Evolutionary conservation across 129 eudicot species (phyloP), one percentile per base, ranked within the genome.

Genomic region (Flaveria bidentis): DNA sequence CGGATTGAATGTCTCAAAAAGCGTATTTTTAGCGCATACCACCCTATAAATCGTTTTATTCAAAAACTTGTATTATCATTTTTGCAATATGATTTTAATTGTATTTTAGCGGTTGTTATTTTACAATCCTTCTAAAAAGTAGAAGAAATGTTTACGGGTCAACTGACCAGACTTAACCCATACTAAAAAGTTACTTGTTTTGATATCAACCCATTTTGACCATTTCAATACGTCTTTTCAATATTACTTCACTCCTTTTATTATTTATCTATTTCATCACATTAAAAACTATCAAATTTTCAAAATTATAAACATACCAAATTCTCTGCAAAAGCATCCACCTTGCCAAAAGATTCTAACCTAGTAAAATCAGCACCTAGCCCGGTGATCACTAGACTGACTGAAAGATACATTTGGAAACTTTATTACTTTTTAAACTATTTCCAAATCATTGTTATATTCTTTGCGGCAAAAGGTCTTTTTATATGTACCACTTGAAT

Each of bases 341-440:
- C 99, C 80, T 95, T 95, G 55, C 99, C 99, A 76, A 95, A 95
- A 80, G 99, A 95, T 80, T 91, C 99, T 87, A 95, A 65, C 80
- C 85, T 86, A 50, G 97, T 95, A 79, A 87, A 95, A 85, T 91
- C 97, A 16, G 99, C 88, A 81, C 99, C 99, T 78, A 95, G 96
- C 75, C 96, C 90, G 58, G 97, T 87, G 82, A 95, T 95, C 58
- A 81, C 86, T 28, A 95, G 51, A 83, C 94, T 95, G 67, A 95
- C 99, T 95, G 86, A 71, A 64, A 72, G 74, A 77, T 66, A 45
- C 46, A 45, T 49, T 16, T 17, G 13, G 67, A 67, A 86, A 70
- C 22, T 51, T 45, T 47, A 25, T 44, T 22, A 77, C 25, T 26
- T 61, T 65, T 72, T 11, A 67, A 69, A 47, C 14, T 67, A 78